Conservation (phyloP, 1,284 basidiomycete genomes). For the Ceratobasidium papillatum region DNA sequence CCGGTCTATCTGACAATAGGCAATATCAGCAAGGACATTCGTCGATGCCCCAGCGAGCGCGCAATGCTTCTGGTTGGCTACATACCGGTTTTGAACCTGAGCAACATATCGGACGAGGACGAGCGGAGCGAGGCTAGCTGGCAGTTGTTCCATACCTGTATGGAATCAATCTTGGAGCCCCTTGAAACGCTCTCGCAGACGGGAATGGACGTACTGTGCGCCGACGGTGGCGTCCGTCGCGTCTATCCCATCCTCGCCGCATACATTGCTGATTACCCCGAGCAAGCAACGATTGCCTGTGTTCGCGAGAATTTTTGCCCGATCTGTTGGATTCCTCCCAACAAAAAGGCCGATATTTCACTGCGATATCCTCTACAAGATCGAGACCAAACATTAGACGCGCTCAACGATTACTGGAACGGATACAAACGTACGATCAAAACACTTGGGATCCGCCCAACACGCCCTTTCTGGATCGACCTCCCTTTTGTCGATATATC, state of each 20-base stretch:
- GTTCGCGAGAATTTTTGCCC: too few relatives aligned
- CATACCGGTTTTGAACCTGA: constrained; percentile 30
- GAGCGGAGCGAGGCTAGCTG: constrained; percentile 4
- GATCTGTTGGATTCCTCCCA: constrained; percentile 23
- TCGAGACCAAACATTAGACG: not conserved
- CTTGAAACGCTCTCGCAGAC: too few relatives aligned
- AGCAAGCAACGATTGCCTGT: constrained; percentile 39
- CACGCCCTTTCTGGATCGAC: too few relatives aligned
- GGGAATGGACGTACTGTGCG: too few relatives aligned
- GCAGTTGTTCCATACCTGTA: too few relatives aligned
- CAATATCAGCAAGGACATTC: constrained; percentile 41
- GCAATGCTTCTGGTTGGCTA: constrained; percentile 37
- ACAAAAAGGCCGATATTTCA: not conserved
- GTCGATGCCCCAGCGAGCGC: not conserved
- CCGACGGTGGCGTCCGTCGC: too few relatives aligned
- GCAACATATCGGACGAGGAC: not conserved
- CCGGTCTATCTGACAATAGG: constrained; percentile 43
- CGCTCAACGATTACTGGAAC: not conserved
- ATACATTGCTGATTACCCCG: constrained; percentile 40
- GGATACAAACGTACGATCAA: not conserved
- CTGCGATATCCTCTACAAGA: not conserved
- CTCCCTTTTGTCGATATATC: constrained; percentile 30
- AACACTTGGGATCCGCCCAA: not conserved
- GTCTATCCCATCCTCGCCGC: constrained; percentile 33
- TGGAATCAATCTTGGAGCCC: too few relatives aligned